Conservation (phyloP, 768 basidiomycete genomes). For the Hemileccinum impolitum region DNA sequence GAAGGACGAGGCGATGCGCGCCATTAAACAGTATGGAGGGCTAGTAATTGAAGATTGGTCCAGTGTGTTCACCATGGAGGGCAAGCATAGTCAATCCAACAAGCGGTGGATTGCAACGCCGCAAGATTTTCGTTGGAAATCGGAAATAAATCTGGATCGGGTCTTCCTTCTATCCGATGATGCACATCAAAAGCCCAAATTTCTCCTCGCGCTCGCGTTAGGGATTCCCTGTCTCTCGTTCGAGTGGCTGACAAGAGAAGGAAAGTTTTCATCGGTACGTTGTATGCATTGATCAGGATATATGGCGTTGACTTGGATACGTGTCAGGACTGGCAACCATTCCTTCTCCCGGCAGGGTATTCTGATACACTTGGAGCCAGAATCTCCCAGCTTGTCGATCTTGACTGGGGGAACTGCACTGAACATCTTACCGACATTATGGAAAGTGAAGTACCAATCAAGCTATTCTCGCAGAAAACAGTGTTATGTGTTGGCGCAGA, state of each 20-base stretch:
- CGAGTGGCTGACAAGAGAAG: conserved; percentile 40
- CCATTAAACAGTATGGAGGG: conserved; percentile 53
- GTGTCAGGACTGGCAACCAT: conserved; percentile 57
- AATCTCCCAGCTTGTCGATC: conserved; percentile 47
- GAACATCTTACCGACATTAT: conserved; percentile 61
- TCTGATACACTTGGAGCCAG: conserved; percentile 38
- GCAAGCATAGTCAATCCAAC: conserved; percentile 38
- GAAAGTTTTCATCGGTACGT: conserved; percentile 33
- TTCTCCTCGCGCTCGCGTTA: conserved; percentile 74
- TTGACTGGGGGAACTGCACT: conserved; percentile 45
- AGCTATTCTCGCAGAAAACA: conserved; percentile 50
- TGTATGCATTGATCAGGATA: not conserved
- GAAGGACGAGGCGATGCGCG: conserved; percentile 40
- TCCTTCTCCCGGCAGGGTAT: conserved; percentile 53
- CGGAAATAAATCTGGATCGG: conserved; percentile 38
- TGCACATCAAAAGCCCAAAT: conserved; percentile 71
- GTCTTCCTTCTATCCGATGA: conserved; percentile 70
- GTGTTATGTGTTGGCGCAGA: conserved; percentile 62
- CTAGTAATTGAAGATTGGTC: conserved; percentile 61
- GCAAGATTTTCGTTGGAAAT: conserved; percentile 43
- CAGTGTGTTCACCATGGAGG: conserved; percentile 53
- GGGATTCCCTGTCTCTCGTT: conserved; percentile 79
- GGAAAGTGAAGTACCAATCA: conserved; percentile 52
- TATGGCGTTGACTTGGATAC: conserved; percentile 6
- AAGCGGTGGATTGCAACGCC: conserved; percentile 53